Conservation (phyloP, 2,329 filamentous ascomycete species). For the Blastomyces silverae region DNA sequence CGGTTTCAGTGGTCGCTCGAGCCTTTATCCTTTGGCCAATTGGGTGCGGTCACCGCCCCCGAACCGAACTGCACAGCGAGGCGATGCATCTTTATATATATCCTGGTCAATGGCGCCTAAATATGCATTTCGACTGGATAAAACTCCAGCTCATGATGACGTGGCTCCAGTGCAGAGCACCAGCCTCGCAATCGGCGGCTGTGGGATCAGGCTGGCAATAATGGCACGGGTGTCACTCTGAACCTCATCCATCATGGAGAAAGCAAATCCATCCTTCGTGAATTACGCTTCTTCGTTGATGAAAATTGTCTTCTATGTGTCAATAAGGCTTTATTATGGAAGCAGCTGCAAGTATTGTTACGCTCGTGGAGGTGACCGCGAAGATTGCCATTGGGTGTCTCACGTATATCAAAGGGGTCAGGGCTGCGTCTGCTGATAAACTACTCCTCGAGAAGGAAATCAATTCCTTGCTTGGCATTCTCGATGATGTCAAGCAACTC, state of each 20-base stretch:
- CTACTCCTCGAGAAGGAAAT: constrained; percentile 4
- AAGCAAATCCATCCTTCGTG: background rate
- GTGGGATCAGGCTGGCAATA: background rate
- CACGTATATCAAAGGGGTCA: constrained; percentile 7
- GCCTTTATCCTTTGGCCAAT: background rate
- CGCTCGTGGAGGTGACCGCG: constrained; percentile 1
- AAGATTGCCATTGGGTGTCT: constrained; percentile 2
- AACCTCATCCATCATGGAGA: background rate
- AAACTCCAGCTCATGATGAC: background rate
- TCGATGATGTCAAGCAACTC: constrained; percentile 1
- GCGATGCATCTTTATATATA: background rate
- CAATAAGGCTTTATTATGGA: background rate
- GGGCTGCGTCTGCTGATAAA: background rate
- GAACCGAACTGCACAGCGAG: background rate
- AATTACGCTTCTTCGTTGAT: background rate
- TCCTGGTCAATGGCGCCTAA: background rate
- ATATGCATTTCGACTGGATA: background rate
- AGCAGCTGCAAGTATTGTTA: constrained; percentile 1
- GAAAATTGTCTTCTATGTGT: background rate
- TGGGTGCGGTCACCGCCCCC: background rate
- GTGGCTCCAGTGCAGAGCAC: background rate
- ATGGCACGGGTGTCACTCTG: background rate
- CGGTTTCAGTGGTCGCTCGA: background rate
- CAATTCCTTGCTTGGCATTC: background rate
- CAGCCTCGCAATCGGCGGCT: background rate